Evolutionary conservation across 805 yeast genomes (phyloP), one percentile per base, ranked within the genome.

Genomic region (Blastobotrys parvus): DNA sequence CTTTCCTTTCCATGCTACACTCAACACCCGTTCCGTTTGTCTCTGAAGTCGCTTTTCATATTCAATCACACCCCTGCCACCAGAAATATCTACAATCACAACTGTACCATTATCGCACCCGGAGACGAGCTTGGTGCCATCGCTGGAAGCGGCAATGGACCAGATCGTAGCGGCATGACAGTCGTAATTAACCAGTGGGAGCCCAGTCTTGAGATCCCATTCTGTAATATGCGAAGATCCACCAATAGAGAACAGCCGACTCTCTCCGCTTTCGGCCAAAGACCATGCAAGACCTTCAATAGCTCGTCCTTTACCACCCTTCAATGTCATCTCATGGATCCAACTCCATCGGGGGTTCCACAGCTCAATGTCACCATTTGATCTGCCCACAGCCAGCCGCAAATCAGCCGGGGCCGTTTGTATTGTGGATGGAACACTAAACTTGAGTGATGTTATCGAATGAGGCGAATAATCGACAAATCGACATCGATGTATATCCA

Each of bases 71-170:
- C 94, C 95, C n/a, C 69, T 70, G 15, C 95, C 96, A 11, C 92
- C 95, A 5, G 85, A 69, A n/a, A 89, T 77, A 56, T 87, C 87
- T 15, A 88, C 70, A 3, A 92, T 61, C 1, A 84, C 94, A 7
- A 90, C 88, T 4, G 86, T 71, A 19, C 98, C 98, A 58, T 89
- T 94, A 53, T 92, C 98, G 62, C 97, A 90, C 3, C 97, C 98
- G 0, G 85, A 84, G 1, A 95, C 86, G 29, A 92, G 65, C 53
- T 71, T 77, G 46, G 72, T 64, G 38, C 80, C 83, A 18, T 72
- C 65, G 19, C 72, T 71, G 49, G 78, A 80, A 18, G 78, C 76
- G 3, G 82, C 78, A 38, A 89, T 63, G 5, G 94, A 84, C 98
- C 98, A 92, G 43, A 88, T 82, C 15, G 87, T 80, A 29, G 97